Conservation (phyloP, 2,329 filamentous ascomycete genomes). For the Epichloe festucae region DNA sequence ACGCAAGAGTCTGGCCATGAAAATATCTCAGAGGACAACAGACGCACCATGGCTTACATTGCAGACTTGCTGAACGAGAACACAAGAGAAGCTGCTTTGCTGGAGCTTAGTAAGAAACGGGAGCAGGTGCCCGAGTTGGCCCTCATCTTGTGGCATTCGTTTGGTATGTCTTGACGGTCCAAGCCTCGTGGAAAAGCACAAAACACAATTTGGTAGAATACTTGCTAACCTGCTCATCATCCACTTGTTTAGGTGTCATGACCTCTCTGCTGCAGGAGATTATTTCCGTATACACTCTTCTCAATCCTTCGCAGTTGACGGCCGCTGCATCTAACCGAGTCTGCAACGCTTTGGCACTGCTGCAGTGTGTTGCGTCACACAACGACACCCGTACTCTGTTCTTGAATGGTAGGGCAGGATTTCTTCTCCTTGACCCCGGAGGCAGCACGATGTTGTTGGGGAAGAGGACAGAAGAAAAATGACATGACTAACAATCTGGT, state of each 20-base stretch:
- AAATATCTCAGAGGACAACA: constrained; percentile 75
- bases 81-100: constrained; percentile 76
- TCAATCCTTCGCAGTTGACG: constrained; percentile 93
- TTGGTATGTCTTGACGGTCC: constrained; percentile 48
- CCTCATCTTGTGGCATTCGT: constrained; percentile 95
- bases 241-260: constrained; percentile 64
- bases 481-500: constrained; percentile 1
- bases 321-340: constrained; percentile 95
- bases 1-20: constrained; percentile 46
- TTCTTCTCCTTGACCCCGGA: background rate
- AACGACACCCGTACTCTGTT: constrained; percentile 92
- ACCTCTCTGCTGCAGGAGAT: constrained; percentile 95
- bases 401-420: constrained; percentile 57
- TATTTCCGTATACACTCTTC: constrained; percentile 92
- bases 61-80: constrained; percentile 79
- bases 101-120: constrained; percentile 96
- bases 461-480: too few relatives aligned
- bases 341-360: constrained; percentile 87
- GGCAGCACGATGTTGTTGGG: background rate
- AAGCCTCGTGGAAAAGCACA: background rate
- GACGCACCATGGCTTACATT: constrained; percentile 84
- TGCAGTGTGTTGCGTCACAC: constrained; percentile 95
- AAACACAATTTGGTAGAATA: background rate
- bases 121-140: constrained; percentile 96
- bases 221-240: background rate